Conservation (phyloP, 352 stramenopile genomes). For the Phytophthora pisi region DNA sequence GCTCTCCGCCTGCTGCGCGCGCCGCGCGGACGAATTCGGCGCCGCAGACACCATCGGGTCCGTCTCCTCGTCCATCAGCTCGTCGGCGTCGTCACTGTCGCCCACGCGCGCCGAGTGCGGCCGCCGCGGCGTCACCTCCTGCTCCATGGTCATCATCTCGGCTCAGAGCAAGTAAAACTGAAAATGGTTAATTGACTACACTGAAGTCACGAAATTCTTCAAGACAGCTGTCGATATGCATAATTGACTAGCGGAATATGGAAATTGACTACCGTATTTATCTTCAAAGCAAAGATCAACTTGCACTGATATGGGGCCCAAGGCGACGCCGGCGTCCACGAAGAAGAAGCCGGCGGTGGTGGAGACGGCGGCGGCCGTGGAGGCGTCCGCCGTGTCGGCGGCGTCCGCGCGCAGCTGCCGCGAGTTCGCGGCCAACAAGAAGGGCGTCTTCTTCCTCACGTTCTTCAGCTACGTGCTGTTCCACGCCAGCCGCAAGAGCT, state of each 20-base stretch:
- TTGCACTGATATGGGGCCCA: too few relatives aligned
- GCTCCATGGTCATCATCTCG: slow-evolving; percentile 62
- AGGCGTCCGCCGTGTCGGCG: slow-evolving; percentile 11
- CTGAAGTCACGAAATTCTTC: too few relatives aligned
- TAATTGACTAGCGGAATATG: too few relatives aligned
- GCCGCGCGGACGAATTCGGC: slow-evolving; percentile 1
- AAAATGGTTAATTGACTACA: too few relatives aligned
- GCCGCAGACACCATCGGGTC: slow-evolving; percentile 46
- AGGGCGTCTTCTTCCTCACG: slow-evolving; percentile 68
- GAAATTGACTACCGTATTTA: too few relatives aligned
- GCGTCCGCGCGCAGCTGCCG: slow-evolving; percentile 22
- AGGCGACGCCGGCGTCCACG: too few relatives aligned
- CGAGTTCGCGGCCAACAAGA: slow-evolving; percentile 50
- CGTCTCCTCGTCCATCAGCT: slow-evolving; percentile 30
- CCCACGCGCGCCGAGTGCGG: slow-evolving; percentile 25
- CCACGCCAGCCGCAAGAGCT: slow-evolving; percentile 79
- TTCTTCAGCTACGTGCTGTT: slow-evolving; percentile 87
- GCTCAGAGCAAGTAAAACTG: too few relatives aligned
- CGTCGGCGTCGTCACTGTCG: slow-evolving; percentile 1
- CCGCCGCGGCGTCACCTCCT: slow-evolving; percentile 58
- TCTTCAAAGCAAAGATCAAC: too few relatives aligned
- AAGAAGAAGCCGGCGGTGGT: neutral
- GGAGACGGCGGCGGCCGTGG: neutral
- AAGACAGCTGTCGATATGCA: too few relatives aligned
- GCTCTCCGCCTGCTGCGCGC: slow-evolving; percentile 29